Base-by-base conservation (phyloP, 139 green algal species). In the Chlorella sp. region DNA sequence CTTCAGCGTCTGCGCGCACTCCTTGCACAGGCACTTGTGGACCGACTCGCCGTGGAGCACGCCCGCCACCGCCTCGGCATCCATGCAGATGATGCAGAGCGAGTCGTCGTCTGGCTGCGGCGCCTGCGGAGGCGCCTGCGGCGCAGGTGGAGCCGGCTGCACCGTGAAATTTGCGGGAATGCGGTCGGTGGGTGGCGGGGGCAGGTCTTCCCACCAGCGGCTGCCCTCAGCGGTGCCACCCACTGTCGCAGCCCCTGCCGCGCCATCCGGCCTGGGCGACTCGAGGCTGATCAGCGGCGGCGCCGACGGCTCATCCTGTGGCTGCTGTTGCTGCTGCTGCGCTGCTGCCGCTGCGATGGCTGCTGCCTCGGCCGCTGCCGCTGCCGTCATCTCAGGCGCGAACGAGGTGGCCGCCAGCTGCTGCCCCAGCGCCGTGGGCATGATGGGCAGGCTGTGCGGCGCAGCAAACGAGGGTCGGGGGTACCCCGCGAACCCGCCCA, bases 41-140 rank as follows among this genome's bases (percentile, higher is more conserved):
- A 79, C 59, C 33, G 70, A 73, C 33, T 80, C 72, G 21, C 59
- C 73, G 42, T 83, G 78, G 46, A 83, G 65, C 40, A 83, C 77
- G 29, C 78, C 78, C 40, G 73, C 67, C 8, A 61, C 69, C 59
- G 78, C 73, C 8, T 43, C 35, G 8, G 41, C 66, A 38, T 82
- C 72, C 74, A 83, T 38, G 74, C 78, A 83, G 36, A 83, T 41
- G 0, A 78, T 63, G 15, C 78, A 83, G 1, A 71, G 33, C 38
- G 42, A 38, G 6, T 66, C 41, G 46, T 82, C 77, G 2, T n/a
- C 29, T 4, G 27, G 19, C 25, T 38, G 43, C 23, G 31, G 27
- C 42, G 36, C n/a, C 15, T 8, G 27, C 51, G 35, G 36, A 11
- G 58, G 69, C 21, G 31, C 50, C 35, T 9, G 40, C 17, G 69